Conservation (phyloP, 768 basidiomycete genomes). For the Psilocybe subaeruginosa region DNA sequence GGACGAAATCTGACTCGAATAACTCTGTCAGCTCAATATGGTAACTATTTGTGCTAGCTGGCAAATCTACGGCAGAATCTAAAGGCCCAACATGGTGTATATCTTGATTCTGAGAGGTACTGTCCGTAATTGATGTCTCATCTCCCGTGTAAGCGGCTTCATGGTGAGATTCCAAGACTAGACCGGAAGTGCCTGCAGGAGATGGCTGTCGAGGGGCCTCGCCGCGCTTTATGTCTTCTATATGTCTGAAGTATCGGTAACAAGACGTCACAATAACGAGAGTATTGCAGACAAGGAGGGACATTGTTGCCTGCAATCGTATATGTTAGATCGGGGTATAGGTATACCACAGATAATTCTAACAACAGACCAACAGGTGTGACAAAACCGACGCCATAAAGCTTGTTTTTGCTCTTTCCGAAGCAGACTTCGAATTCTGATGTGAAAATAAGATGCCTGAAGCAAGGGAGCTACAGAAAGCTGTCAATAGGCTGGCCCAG, state of each 20-base stretch:
- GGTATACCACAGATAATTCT: not conserved
- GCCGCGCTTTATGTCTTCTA: not conserved
- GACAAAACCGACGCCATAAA: conserved; percentile 11
- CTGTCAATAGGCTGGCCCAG: conserved; percentile 20
- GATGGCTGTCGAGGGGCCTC: not conserved
- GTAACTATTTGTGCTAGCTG: not conserved
- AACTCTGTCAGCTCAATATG: conserved; percentile 2
- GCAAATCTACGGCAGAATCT: not conserved
- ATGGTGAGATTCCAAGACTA: not conserved
- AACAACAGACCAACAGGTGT: conserved; percentile 14
- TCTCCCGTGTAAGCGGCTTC: not conserved
- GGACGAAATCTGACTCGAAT: conserved; percentile 4
- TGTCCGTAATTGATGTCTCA: not conserved
- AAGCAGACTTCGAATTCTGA: not conserved
- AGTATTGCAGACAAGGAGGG: conserved; percentile 21
- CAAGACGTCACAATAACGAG: conserved; percentile 20
- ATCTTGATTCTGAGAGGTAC: not conserved
- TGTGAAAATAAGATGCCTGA: conserved; percentile 6
- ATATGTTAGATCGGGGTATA: too few relatives aligned
- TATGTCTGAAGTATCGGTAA: conserved; percentile 16
- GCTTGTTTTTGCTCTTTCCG: conserved; percentile 1
- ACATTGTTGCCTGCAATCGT: conserved; percentile 10
- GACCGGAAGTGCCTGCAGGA: not conserved
- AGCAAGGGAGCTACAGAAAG: not conserved
- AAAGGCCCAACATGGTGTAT: not conserved